These are phyloP conservation scores for Cryphonectria carpinicola DNA, from an alignment of 2,329 filamentous ascomycete genomes.

Conservation along the genomic window DNA sequence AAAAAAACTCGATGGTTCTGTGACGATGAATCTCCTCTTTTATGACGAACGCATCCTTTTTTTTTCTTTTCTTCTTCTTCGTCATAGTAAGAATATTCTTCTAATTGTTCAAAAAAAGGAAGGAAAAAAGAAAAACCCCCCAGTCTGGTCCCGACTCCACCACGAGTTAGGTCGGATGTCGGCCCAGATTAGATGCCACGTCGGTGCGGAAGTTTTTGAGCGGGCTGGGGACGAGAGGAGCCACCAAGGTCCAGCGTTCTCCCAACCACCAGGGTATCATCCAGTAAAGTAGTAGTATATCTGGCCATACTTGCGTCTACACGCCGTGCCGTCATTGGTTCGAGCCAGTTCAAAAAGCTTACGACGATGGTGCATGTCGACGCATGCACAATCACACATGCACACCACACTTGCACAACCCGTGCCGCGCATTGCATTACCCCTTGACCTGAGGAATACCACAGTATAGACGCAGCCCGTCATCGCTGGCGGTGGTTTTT, in stretches of 20 bases:
- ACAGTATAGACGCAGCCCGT: background rate
- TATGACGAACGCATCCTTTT: background rate
- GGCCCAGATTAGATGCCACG: background rate
- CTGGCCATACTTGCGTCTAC: background rate
- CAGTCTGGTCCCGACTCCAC: background rate
- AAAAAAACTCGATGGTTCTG: background rate
- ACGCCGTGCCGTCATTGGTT: background rate
- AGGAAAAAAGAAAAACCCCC: background rate
- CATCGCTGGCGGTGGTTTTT: background rate
- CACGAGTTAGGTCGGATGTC: background rate
- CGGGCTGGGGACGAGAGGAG: constrained; percentile 3
- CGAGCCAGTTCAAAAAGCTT: background rate
- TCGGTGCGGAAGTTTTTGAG: constrained; percentile 2
- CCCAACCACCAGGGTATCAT: background rate
- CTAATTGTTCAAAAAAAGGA: too few relatives aligned
- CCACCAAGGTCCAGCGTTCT: too few relatives aligned
- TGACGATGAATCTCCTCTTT: background rate
- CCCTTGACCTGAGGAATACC: background rate
- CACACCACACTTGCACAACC: background rate
- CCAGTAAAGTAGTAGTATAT: background rate
- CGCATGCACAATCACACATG: background rate
- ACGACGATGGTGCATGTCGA: background rate
- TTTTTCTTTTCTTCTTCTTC: too few relatives aligned
- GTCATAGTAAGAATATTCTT: too few relatives aligned
- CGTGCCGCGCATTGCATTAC: background rate